These are phyloP conservation scores for Solanum medicagineum DNA, from an alignment of 257 asterid species.

Conservation along the genomic window DNA sequence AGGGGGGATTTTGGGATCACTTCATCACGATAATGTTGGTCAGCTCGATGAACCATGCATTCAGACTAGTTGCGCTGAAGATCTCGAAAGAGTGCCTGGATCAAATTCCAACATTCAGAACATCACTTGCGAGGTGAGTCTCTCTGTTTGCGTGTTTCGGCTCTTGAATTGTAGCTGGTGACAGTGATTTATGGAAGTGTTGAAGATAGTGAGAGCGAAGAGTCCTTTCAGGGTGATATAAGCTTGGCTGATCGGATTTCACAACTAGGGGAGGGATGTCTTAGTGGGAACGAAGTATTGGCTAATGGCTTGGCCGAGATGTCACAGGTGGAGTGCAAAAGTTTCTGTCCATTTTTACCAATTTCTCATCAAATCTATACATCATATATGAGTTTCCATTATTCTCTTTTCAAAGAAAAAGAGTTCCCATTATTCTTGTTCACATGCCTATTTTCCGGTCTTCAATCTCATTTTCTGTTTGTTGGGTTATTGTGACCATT, in stretches of 20 bases:
- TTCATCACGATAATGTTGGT: neutral
- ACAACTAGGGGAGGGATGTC: constrained; percentile 2
- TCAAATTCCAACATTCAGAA: neutral
- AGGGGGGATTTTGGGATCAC: neutral
- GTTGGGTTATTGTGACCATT: neutral
- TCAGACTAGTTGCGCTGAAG: neutral
- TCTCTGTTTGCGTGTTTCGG: neutral
- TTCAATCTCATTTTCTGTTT: neutral
- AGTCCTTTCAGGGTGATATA: constrained; percentile 5
- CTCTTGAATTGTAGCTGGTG: neutral
- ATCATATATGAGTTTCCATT: neutral
- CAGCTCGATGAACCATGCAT: neutral
- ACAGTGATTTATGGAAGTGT: neutral
- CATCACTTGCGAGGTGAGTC: constrained; percentile 4
- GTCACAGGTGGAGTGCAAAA: constrained; percentile 6
- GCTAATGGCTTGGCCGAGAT: constrained; percentile 1
- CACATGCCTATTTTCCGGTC: neutral
- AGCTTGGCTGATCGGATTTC: constrained; percentile 3
- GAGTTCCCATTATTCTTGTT: neutral
- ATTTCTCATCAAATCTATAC: neutral
- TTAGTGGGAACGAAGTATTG: neutral
- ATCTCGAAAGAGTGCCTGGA: neutral
- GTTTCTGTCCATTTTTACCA: neutral
- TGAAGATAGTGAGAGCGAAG: neutral
- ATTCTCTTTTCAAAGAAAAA: neutral